Conservation (phyloP, 352 stramenopile species). For the Phytophthora palmivora region DNA sequence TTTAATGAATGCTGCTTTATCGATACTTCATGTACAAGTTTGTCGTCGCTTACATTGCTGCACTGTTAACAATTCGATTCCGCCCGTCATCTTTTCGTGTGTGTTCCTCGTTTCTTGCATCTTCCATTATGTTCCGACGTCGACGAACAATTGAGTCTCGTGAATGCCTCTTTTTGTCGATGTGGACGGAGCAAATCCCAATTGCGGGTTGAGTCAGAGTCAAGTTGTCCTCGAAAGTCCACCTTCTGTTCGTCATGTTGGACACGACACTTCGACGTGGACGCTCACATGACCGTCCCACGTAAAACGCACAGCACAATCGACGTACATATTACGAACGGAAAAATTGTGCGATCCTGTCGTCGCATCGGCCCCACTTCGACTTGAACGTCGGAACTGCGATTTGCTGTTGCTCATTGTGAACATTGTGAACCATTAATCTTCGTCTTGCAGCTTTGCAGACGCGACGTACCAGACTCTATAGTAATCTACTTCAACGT, state of each 20-base stretch:
- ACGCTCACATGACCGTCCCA: background rate
- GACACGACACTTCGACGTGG: slow-evolving; percentile 4
- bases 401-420: slow-evolving; percentile 22
- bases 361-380: slow-evolving; percentile 11
- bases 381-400: slow-evolving; percentile 28
- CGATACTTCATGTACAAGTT: background rate
- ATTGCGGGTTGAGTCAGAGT: slow-evolving; percentile 5
- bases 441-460: slow-evolving; percentile 11
- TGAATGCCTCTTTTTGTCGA: slow-evolving; percentile 6
- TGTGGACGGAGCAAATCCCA: slow-evolving; percentile 22
- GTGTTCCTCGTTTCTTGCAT: no score
- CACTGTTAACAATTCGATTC: background rate
- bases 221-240: background rate
- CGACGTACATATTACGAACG: slow-evolving; percentile 6
- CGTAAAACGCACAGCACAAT: slow-evolving; percentile 1
- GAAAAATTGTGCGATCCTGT: background rate
- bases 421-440: slow-evolving; percentile 9
- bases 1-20: no score
- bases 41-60: background rate
- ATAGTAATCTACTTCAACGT: slow-evolving; percentile 31
- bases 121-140: no score
- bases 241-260: background rate
- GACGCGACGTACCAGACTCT: slow-evolving; percentile 27
- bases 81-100: background rate
- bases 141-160: background rate